Evolutionary conservation across 257 asterid species (phyloP), one percentile per base, ranked within the genome.

Genomic region (Solanum etuberosum): DNA sequence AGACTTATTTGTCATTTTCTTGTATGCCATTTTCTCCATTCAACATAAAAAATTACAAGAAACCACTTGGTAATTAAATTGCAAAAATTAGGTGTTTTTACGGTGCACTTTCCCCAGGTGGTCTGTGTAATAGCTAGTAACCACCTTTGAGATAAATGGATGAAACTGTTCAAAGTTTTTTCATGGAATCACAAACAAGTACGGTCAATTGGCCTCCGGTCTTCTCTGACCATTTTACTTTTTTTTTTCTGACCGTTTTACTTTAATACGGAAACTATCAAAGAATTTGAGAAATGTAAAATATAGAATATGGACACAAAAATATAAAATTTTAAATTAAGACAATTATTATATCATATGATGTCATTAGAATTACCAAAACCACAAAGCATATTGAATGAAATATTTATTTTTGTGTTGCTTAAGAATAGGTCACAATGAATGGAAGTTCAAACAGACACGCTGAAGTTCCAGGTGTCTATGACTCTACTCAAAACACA

Each of bases 1-100:
- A 16, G 77, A 89, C 57, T 29, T 61, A 81, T 46, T 88, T 34
- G 87, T 91, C 90, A 92, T 63, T 89, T 91, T 90, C 54, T 90
- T 74, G 90, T 77, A 76, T 6, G 85, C 9, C 92, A 91, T 85
- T 61, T 84, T 84, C 51, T 51, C 83, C 32, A 68, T 38, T 73
- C 18, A 70, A 74, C 38, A 63, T 34, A 4, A 37, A 21, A 68
- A 15, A 63, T 29, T 25, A 20, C 9, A 20, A 72, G 73, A 77
- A 54, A 85, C 83, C 12, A 89, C 51, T 54, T 72, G 70, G 70
- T 37, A 46, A 23, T 65, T 12, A 38, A 83, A 37, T n/a, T 61
- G 9, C 51, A 38, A 43, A 78, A 72, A 48, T 29, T 81, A 81
- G 80, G 21, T 42, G 76, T 29, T 29, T 70, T 37, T 37, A 61